A percentile compares a stretch with the other conserved stretches of the same genome.
These are phyloP conservation scores for Candida albicans DNA, from an alignment of 1,139 yeast genomes.

Conservation along the genomic window DNA sequence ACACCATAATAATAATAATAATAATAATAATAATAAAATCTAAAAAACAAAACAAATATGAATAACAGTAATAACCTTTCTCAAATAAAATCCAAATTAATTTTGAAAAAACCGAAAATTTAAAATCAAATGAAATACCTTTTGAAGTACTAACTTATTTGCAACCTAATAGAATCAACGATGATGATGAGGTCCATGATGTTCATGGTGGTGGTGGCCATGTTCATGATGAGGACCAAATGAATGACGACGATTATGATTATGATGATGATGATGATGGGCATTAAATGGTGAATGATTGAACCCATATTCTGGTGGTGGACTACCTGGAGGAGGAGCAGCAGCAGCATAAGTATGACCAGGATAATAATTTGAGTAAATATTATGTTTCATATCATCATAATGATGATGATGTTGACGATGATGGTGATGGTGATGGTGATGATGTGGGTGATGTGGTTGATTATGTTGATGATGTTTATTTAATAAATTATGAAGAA, in stretches of 20 bases:
- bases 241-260: not conserved
- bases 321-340: not conserved
- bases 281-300: not conserved
- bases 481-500: no score
- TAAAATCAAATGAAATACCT: not conserved
- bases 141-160: not conserved
- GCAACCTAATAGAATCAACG: not conserved
- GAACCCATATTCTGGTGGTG: not conserved
- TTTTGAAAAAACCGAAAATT: not conserved
- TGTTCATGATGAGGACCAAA: not conserved
- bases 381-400: not conserved
- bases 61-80: no score
- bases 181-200: no score
- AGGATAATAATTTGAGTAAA: not conserved
- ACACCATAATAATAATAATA: no score
- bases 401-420: not conserved
- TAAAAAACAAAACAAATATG: no score
- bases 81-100: not conserved
- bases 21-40: no score
- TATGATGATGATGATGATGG: not conserved
- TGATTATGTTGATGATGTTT: not conserved
- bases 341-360: not conserved
- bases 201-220: not conserved
- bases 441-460: not conserved
- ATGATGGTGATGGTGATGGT: not conserved